Conservation (phyloP, 257 asterid genomes). For the Gentiana macrophylla region DNA sequence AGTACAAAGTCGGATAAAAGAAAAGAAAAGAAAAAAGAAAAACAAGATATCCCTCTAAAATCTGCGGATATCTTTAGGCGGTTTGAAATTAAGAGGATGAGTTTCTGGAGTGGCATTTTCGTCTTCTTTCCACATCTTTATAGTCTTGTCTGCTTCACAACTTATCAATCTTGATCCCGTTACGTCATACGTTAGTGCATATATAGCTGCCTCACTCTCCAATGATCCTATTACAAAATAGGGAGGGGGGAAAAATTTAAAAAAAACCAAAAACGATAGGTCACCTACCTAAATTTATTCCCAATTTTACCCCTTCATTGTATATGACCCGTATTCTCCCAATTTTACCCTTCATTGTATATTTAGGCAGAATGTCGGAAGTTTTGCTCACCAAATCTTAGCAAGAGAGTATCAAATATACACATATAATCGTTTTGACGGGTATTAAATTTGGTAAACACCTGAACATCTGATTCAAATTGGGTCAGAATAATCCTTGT, state of each 20-base stretch:
- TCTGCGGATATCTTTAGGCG: slow-evolving; percentile 81
- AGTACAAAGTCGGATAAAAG: too few species aligned
- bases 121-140: slow-evolving; percentile 98
- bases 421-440: too few species aligned
- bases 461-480: too few species aligned
- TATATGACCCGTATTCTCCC: too few species aligned
- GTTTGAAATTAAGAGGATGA: slow-evolving; percentile 87
- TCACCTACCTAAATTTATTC: not conserved
- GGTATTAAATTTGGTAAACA: too few species aligned
- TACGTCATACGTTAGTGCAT: slow-evolving; percentile 50
- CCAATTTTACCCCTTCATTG: not conserved
- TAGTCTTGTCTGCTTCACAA: slow-evolving; percentile 94
- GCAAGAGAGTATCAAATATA: too few species aligned
- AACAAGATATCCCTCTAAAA: slow-evolving; percentile 27
- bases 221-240: slow-evolving; percentile 48
- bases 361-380: too few species aligned
- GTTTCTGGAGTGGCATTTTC: slow-evolving; percentile 81
- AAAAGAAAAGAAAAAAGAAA: too few species aligned
- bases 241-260: not conserved
- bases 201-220: slow-evolving; percentile 98
- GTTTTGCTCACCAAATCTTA: too few species aligned
- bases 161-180: slow-evolving; percentile 82
- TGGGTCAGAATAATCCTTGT: too few species aligned
- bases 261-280: not conserved
- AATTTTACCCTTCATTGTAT: too few species aligned